Evolutionary conservation across 441 rosid species (phyloP), one percentile per base, ranked within the genome.

Genomic region (Jatropha multifida): DNA sequence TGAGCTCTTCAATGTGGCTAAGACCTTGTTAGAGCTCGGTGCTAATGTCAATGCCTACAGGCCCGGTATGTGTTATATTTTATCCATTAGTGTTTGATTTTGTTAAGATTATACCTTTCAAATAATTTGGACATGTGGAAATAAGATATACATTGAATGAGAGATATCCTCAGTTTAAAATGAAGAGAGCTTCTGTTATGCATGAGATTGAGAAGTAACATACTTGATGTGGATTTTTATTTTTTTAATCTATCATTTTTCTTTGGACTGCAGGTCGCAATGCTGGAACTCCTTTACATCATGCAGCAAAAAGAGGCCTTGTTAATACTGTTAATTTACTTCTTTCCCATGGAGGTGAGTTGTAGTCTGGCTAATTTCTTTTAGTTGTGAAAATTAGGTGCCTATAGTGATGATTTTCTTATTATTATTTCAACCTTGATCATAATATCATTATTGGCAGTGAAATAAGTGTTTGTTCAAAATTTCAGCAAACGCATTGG

Each of bases 271-370:
- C 46, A 95, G 99, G 90, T 81, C 94, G 97, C 18, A 87, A 79
- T 73, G 99, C 87, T 1, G 97, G 99, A 58, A 93, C 96, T 75
- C 98, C 99, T 42, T 85, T 93, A 80, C 98, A 95, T 74, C 98
- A 95, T 84, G 99, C 99, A 37, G 97, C 97, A 8, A 95, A 95
- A 85, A 84, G 94, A 78, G 99, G 99, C 71, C 92, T 89, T 71
- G 92, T 85, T 72, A 82, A 73, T 78, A 89, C 88, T 72, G 97
- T 94, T 41, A 90, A 93, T 75, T 74, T 95, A 67, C 97, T 95
- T 83, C 92, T 93, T 81, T 78, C 89, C 2, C 83, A 82, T 40
- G 97, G 96, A 88, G 99, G 99, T 93, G 74, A 11, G 75, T 17
- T 72, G 20, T 59, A 63, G n/a, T 62, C 58, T 38, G 18, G 3